phyloP scores from a whole-genome alignment of 148 eudicot species.

The Rhododendron mucronatum region DNA sequence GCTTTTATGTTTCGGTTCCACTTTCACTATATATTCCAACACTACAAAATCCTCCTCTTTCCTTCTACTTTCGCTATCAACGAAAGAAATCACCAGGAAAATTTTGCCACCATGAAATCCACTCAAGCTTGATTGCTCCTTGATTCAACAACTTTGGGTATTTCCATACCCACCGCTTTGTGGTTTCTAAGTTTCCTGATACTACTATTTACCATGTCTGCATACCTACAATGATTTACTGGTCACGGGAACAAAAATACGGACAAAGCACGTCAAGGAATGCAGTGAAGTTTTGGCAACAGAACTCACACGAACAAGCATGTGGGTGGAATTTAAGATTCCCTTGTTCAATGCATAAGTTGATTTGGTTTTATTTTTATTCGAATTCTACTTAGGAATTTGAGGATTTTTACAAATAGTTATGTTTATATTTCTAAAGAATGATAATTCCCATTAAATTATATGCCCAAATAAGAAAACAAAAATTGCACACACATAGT shows the following conservation, averaged over 20 bases:
- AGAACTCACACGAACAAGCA: background rate
- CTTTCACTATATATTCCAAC: background rate
- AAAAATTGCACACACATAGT: background rate
- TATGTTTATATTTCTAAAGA: background rate
- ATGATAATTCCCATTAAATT: background rate
- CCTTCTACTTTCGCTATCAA: background rate
- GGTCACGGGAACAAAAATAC: background rate
- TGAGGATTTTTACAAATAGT: background rate
- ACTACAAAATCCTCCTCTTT: background rate
- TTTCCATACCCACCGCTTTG: background rate
- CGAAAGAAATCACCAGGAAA: background rate
- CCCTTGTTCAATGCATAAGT: background rate
- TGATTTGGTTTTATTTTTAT: background rate
- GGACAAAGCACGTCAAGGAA: background rate
- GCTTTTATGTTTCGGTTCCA: background rate
- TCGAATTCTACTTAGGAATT: background rate
- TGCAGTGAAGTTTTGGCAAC: background rate
- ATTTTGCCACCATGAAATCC: background rate
- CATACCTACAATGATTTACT: background rate
- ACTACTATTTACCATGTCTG: background rate
- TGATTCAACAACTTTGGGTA: background rate
- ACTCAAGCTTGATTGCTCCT: background rate
- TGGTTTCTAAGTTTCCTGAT: background rate
- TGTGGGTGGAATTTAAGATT: background rate
- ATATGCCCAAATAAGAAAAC: background rate